phyloP scores from a whole-genome alignment of 768 basidiomycete genomes.

The Xanthoconium stramineum region DNA sequence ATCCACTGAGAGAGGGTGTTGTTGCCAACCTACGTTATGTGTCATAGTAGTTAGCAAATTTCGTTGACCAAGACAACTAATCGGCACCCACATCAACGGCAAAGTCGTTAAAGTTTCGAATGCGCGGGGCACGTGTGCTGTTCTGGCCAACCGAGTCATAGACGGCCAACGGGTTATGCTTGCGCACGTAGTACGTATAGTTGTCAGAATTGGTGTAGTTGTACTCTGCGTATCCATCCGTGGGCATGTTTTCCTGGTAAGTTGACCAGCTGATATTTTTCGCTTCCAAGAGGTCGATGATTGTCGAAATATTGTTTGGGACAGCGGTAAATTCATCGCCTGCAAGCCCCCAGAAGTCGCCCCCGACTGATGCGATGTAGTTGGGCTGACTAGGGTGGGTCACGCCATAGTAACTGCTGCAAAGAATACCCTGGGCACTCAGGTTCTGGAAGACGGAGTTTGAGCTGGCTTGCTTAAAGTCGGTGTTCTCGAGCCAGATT shows the following conservation, averaged over 20 bases:
- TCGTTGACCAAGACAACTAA: not conserved
- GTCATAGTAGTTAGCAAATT: not conserved
- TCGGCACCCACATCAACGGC: conserved; percentile 43
- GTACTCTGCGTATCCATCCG: conserved; percentile 44
- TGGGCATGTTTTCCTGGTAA: conserved; percentile 60
- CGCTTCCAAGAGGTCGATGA: conserved; percentile 59
- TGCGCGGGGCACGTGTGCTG: conserved; percentile 38
- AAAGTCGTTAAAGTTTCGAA: conserved; percentile 64
- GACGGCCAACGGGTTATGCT: conserved; percentile 53
- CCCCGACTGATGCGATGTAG: conserved; percentile 45
- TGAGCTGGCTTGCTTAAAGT: conserved; percentile 37
- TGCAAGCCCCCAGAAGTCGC: conserved; percentile 51
- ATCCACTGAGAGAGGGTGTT: conserved; percentile 55
- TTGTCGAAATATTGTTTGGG: conserved; percentile 48
- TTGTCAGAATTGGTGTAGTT: conserved; percentile 30
- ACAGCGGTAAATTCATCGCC: conserved; percentile 36
- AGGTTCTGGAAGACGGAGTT: conserved; percentile 35
- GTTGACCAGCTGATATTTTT: conserved; percentile 57
- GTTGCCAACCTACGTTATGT: conserved; percentile 26
- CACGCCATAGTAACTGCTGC: conserved; percentile 45
- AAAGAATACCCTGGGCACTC: conserved; percentile 47
- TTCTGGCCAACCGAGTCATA: conserved; percentile 48
- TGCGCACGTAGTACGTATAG: conserved; percentile 54
- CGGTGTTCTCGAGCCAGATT: conserved; percentile 66
- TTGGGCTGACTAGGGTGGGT: conserved; percentile 66